Conservation (phyloP, 129 eudicot genomes). For the Lactuca sativa region DNA sequence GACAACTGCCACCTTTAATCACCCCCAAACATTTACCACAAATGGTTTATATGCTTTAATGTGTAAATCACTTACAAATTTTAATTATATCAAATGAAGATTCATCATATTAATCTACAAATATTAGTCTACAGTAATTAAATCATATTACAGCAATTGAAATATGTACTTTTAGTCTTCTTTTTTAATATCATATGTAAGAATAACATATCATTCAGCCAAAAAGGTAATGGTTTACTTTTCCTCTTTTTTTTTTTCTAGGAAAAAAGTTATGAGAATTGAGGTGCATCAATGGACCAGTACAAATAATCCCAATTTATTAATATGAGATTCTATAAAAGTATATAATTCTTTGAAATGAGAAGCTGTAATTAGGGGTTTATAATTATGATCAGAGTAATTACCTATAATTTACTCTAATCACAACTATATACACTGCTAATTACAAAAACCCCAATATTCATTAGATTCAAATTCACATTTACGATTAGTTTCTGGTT, state of each 20-base stretch:
- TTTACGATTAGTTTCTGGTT: not conserved
- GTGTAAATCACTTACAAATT: no score
- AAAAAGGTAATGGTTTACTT: not conserved
- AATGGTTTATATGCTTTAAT: constrained; percentile 8
- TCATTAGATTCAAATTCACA: constrained; percentile 3
- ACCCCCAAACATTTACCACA: constrained; percentile 30
- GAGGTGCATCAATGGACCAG: no score
- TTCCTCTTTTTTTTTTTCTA: no score
- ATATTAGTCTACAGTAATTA: not conserved
- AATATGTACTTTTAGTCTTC: not conserved
- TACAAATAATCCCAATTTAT: no score
- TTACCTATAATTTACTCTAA: no score
- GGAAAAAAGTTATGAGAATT: no score
- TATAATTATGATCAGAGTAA: not conserved
- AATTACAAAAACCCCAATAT: not conserved
- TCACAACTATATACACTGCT: no score
- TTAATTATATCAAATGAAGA: no score
- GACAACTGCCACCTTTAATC: constrained; percentile 24
- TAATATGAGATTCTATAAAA: constrained; percentile 3
- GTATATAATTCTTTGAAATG: not conserved
- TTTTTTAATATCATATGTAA: not conserved
- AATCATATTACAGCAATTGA: not conserved
- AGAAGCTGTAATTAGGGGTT: not conserved
- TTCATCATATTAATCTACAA: no score
- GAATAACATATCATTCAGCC: not conserved